Evolutionary conservation across 1,284 basidiomycete species (phyloP).

Genomic region (Abortiporus biennis): DNA sequence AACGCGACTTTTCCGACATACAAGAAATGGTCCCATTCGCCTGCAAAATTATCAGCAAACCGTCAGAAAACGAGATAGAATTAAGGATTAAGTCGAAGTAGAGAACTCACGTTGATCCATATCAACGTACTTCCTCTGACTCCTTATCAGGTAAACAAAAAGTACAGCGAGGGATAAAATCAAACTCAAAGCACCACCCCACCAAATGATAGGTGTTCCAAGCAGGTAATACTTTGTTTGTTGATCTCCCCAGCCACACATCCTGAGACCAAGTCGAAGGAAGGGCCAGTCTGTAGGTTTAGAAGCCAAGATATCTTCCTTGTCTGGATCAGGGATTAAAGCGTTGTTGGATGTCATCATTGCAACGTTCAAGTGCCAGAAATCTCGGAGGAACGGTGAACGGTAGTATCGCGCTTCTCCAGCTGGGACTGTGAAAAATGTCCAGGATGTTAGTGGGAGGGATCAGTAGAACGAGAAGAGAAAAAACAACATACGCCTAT

Average conservation of each 20-base stretch:
- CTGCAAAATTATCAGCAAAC: slow-evolving; percentile 25
- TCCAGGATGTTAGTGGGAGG: slow-evolving; percentile 2
- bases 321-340: slow-evolving; percentile 93
- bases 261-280: slow-evolving; percentile 82
- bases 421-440: slow-evolving; percentile 62
- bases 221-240: slow-evolving; percentile 93
- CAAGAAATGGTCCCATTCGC: slow-evolving; percentile 92
- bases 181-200: slow-evolving; percentile 73
- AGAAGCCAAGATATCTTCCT: slow-evolving; percentile 95
- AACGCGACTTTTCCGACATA: slow-evolving; percentile 91
- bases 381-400: slow-evolving; percentile 94
- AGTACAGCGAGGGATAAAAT: slow-evolving; percentile 49
- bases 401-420: slow-evolving; percentile 81
- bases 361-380: slow-evolving; percentile 97
- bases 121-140: slow-evolving; percentile 87
- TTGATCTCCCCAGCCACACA: slow-evolving; percentile 94
- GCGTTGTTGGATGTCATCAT: slow-evolving; percentile 99
- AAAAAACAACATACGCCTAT: slow-evolving; percentile 58
- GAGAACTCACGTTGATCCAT: slow-evolving; percentile 71
- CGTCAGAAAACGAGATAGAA: slow-evolving; percentile 1
- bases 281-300: slow-evolving; percentile 93
- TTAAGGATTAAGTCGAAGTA: too few species aligned
- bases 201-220: slow-evolving; percentile 92
- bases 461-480: slow-evolving; percentile 3
- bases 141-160: slow-evolving; percentile 72